Evolutionary conservation across 1,284 basidiomycete genomes (phyloP), one percentile per base, ranked within the genome.

Genomic region (Heterobasidion irregulare): DNA sequence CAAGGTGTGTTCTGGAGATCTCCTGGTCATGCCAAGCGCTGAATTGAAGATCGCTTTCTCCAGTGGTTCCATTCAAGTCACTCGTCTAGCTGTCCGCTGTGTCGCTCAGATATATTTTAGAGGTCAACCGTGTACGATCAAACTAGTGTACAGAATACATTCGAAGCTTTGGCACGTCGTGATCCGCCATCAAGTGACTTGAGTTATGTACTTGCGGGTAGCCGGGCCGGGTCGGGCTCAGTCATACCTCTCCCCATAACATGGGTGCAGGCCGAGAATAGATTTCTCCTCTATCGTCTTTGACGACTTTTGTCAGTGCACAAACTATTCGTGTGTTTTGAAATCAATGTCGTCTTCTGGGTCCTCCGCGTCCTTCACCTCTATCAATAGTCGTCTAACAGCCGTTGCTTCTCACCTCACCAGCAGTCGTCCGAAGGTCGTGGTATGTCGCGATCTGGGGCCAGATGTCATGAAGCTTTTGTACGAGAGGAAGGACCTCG

Each of bases 11-110:
- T 5, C 32, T 26, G 57, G 15, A 41, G 48, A 19, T 19, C 53
- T 53, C 34, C 43, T 53, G 7, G 9, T 9, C 33, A 53, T n/a
- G 50, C 50, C 33, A 38, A 46, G 50, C 61, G 44, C 38, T 63
- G 47, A 57, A 48, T 52, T 43, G n/a, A 12, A 44, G 12, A 13
- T n/a, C 19, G 12, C 13, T 15, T 50, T 47, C 57, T 58, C 1
- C 61, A 93, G 84, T 97, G 94, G 95, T 96, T 96, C 73, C 89
- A 89, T 65, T 84, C 88, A 35, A 91, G 88, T 59, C 92, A 95
- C 70, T 86, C 89, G 3, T 92, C 89, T 6, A 92, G 86, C 53
- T 98, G 95, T 68, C 95, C 95, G 7, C 71, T 98, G 48, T 98
- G 95, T 70, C 82, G 95, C 9, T 88, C 86, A 13, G 84, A 89